phyloP scores from a whole-genome alignment of 2,329 filamentous ascomycete genomes.

The Blastomyces emzantsi region DNA sequence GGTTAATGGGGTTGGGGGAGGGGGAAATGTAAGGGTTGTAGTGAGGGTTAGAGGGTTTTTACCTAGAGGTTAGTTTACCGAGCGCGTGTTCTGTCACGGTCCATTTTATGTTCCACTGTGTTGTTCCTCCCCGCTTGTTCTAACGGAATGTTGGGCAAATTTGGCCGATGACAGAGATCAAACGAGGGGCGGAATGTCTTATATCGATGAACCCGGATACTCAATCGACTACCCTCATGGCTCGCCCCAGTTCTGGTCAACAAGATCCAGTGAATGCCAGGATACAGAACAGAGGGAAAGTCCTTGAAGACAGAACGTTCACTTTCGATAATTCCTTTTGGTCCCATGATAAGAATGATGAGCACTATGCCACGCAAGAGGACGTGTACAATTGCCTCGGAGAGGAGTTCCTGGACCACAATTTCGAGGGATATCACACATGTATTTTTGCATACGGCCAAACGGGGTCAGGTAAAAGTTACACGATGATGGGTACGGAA shows the following conservation, averaged over 20 bases:
- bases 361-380: constrained; percentile 84
- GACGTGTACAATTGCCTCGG: constrained; percentile 91
- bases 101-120: background rate
- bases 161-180: constrained; percentile 53
- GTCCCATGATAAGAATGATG: constrained; percentile 72
- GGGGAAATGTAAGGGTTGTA: constrained; percentile 73
- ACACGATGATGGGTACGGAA: constrained; percentile 89
- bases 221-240: constrained; percentile 71
- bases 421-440: constrained; percentile 98
- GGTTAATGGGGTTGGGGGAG: constrained; percentile 19
- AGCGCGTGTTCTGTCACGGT: background rate
- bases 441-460: constrained; percentile 99
- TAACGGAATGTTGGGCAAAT: background rate
- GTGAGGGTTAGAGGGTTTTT: constrained; percentile 73
- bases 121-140: background rate
- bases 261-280: constrained; percentile 46
- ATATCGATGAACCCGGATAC: constrained; percentile 84
- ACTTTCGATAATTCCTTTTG: constrained; percentile 98
- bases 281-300: constrained; percentile 57
- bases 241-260: constrained; percentile 50
- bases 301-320: constrained; percentile 80
- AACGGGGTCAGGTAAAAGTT: constrained; percentile 95
- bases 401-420: constrained; percentile 96
- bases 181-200: constrained; percentile 72
- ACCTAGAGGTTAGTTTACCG: constrained; percentile 54